phyloP scores from a whole-genome alignment of 768 basidiomycete genomes.

The Tricholoma sp. region DNA sequence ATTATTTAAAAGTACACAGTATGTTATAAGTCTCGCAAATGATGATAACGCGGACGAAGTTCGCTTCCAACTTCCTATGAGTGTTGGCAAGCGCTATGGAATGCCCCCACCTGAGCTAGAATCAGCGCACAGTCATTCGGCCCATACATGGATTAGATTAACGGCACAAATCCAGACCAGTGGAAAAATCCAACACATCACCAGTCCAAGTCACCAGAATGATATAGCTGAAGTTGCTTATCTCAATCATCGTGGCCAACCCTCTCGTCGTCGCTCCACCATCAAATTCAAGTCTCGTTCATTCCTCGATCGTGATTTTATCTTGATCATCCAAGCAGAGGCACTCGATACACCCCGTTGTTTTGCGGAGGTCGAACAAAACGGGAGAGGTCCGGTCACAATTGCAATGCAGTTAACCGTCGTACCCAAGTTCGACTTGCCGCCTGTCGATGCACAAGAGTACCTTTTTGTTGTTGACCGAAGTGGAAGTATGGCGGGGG shows the following conservation, averaged over 20 bases:
- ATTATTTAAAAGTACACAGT: conserved; percentile 24
- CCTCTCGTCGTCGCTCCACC: conserved; percentile 36
- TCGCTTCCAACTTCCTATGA: conserved; percentile 49
- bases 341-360: conserved; percentile 51
- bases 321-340: conserved; percentile 42
- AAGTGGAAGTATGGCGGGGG: conserved; percentile 46
- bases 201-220: conserved; percentile 39
- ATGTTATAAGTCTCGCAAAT: conserved; percentile 48
- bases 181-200: conserved; percentile 34
- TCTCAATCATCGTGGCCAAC: conserved; percentile 26
- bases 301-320: conserved; percentile 46
- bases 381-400: conserved; percentile 20
- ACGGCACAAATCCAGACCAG: conserved; percentile 44
- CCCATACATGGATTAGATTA: conserved; percentile 34
- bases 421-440: conserved; percentile 46
- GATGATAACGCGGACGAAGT: conserved; percentile 43
- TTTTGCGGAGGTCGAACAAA: conserved; percentile 41
- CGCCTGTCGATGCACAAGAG: conserved; percentile 41
- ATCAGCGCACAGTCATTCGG: conserved; percentile 22
- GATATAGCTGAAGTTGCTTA: conserved; percentile 29
- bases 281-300: conserved; percentile 33
- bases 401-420: conserved; percentile 50
- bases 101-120: conserved; percentile 33
- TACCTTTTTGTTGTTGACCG: conserved; percentile 60
- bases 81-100: conserved; percentile 51